Evolutionary conservation across 2,329 filamentous ascomycete genomes (phyloP).

Genomic region (Ophiostoma quercus): DNA sequence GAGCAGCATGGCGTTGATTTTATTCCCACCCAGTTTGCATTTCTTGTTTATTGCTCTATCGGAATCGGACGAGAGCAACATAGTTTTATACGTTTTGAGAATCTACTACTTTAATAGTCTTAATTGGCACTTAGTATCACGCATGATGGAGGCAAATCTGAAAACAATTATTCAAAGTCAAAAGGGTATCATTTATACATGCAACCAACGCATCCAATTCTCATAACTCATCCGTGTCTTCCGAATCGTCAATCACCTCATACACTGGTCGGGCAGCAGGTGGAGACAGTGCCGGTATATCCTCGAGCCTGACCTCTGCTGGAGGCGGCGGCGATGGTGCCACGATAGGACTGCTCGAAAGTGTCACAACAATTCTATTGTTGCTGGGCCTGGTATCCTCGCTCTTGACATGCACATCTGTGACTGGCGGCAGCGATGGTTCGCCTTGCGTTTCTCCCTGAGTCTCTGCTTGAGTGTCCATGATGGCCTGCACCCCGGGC

Average conservation of each 20-base stretch:
- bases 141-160: background rate
- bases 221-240: constrained; percentile 27
- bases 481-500: background rate
- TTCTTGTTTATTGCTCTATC: background rate
- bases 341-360: constrained; percentile 20
- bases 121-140: background rate
- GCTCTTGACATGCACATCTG: constrained; percentile 12
- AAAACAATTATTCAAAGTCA: background rate
- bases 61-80: background rate
- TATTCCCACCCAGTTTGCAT: background rate
- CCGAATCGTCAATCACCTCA: constrained; percentile 22
- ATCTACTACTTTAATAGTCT: background rate
- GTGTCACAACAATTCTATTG: constrained; percentile 9
- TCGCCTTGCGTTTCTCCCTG: constrained; percentile 17
- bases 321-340: background rate
- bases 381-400: background rate
- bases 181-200: constrained; percentile 20
- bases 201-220: background rate
- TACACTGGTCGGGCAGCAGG: background rate
- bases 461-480: constrained; percentile 13
- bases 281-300: background rate
- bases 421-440: background rate
- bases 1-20: constrained; percentile 4
- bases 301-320: background rate
- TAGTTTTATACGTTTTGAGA: background rate